Evolutionary conservation across 495 filamentous ascomycete species (phyloP).

Genomic region (Neurospora sp.): DNA sequence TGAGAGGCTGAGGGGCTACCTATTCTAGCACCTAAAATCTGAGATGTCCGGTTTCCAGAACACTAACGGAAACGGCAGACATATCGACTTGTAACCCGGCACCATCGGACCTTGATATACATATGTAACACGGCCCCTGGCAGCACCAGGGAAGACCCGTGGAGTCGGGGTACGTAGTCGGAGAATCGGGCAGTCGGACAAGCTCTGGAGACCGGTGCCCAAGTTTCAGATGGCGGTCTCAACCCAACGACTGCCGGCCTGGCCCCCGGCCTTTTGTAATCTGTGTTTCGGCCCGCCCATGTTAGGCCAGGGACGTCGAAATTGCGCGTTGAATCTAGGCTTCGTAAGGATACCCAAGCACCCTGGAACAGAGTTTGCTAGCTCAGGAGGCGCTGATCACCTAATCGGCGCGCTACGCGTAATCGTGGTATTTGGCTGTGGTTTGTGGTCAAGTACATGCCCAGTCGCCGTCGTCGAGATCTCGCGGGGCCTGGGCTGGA

Average conservation of each 20-base stretch:
- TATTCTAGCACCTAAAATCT: too few species aligned
- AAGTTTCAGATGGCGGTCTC: neutral
- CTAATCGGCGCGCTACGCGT: neutral
- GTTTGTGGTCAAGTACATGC: neutral
- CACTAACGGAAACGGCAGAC: too few species aligned
- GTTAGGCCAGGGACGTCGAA: neutral
- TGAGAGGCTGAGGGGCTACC: too few species aligned
- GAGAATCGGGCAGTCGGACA: neutral
- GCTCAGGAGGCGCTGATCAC: neutral
- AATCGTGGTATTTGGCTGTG: neutral
- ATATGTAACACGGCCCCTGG: neutral
- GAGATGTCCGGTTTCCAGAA: too few species aligned
- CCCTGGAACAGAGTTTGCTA: neutral
- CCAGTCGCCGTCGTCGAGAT: neutral
- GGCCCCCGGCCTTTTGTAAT: neutral
- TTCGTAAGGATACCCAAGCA: neutral
- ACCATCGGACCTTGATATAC: too few species aligned
- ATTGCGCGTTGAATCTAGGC: neutral
- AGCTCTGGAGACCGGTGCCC: neutral
- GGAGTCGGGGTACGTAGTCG: neutral
- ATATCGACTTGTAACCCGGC: too few species aligned
- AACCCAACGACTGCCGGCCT: neutral
- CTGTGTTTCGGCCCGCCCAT: too few species aligned
- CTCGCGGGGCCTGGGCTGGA: too few species aligned
- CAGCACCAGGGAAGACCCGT: neutral